These are phyloP conservation scores for Tephrocybe sp. DNA, from an alignment of 768 basidiomycete species.

Conservation along the genomic window DNA sequence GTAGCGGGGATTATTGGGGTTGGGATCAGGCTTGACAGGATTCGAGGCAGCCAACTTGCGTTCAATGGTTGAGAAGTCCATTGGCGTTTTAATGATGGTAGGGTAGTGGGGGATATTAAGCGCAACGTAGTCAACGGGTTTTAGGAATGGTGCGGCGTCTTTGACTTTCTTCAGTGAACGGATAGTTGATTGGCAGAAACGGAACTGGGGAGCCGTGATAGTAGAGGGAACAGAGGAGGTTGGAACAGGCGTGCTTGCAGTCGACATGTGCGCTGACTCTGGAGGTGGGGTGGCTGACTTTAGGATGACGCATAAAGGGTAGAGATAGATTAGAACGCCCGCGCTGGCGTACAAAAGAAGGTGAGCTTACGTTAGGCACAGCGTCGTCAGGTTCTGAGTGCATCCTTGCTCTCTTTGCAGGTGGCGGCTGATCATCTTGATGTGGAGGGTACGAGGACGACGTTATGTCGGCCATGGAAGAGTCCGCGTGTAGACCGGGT, in stretches of 20 bases:
- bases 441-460: slow-evolving; percentile 37
- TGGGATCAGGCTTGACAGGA: slow-evolving; percentile 71
- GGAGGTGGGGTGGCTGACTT: slow-evolving; percentile 81
- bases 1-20: slow-evolving; percentile 76
- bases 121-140: slow-evolving; percentile 86
- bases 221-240: slow-evolving; percentile 35
- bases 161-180: slow-evolving; percentile 85
- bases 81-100: slow-evolving; percentile 83
- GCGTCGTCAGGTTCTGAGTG: slow-evolving; percentile 76
- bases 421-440: slow-evolving; percentile 69
- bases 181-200: slow-evolving; percentile 76
- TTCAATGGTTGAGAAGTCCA: slow-evolving; percentile 94
- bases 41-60: slow-evolving; percentile 82
- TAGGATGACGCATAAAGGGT: slow-evolving; percentile 28
- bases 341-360: slow-evolving; percentile 45
- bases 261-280: slow-evolving; percentile 44
- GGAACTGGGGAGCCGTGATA: slow-evolving; percentile 70
- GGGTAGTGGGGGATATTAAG: slow-evolving; percentile 88
- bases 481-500: slow-evolving; percentile 36
- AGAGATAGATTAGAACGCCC: slow-evolving; percentile 52
- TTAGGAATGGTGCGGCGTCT: slow-evolving; percentile 78
- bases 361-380: slow-evolving; percentile 66
- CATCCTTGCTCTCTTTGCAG: slow-evolving; percentile 79
- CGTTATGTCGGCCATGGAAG: slow-evolving; percentile 36
- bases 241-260: slow-evolving; percentile 37